These are phyloP conservation scores for Pyracantha coccinea DNA, from an alignment of 331 rosid genomes.

Conservation along the genomic window DNA sequence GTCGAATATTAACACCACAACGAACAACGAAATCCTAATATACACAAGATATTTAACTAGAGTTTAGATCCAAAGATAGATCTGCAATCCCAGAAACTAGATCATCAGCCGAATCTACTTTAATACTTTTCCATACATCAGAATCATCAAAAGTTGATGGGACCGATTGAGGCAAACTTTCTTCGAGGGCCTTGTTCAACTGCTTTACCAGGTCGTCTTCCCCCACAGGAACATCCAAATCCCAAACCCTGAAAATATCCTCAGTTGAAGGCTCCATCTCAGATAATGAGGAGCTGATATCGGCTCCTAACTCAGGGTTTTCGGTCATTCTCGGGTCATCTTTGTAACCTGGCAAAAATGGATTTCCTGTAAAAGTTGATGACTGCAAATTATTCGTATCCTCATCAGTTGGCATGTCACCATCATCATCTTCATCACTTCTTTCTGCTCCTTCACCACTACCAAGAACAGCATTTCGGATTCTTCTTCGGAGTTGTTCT, in stretches of 20 bases:
- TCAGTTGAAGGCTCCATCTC: conserved; percentile 30
- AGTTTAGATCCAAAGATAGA: conserved; percentile 34
- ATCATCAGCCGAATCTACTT: conserved; percentile 29
- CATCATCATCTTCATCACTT: background rate
- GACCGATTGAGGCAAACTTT: conserved; percentile 13
- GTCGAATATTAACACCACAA: background rate
- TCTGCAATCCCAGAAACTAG: conserved; percentile 38
- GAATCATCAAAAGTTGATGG: conserved; percentile 28
- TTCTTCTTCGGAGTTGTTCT: background rate
- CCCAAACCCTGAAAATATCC: conserved; percentile 68
- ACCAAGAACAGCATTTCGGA: conserved; percentile 5
- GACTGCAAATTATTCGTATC: conserved; percentile 14
- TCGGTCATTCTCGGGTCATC: conserved; percentile 26
- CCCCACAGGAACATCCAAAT: conserved; percentile 46
- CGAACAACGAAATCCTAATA: background rate
- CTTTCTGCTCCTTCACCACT: conserved; percentile 12
- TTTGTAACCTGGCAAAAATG: conserved; percentile 63
- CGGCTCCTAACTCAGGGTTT: conserved; percentile 15
- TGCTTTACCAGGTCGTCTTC: conserved; percentile 56
- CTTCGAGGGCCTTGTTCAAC: conserved; percentile 40
- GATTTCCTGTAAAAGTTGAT: conserved; percentile 34
- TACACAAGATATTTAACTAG: background rate
- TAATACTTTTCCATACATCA: conserved; percentile 15
- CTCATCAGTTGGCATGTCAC: conserved; percentile 13
- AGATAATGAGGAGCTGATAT: conserved; percentile 16